phyloP scores from a whole-genome alignment of 2,329 filamentous ascomycete species.

The Fusarium bulbicola region DNA sequence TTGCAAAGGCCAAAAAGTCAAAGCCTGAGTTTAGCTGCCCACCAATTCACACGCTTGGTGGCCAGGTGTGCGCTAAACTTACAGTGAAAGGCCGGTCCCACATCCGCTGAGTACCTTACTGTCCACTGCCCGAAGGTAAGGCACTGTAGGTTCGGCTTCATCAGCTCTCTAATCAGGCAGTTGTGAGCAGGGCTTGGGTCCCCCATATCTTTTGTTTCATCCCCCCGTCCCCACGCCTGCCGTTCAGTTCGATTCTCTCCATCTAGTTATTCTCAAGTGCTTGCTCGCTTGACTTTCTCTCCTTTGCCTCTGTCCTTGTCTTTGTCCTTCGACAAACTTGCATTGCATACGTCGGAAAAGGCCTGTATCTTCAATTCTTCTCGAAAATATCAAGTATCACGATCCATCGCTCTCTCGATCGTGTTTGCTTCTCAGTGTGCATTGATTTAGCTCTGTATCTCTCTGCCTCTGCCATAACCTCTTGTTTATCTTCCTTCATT shows the following conservation, averaged over 20 bases:
- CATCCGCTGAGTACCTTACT: neutral
- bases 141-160: neutral
- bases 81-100: slow-evolving; percentile 6
- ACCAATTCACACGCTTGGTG: neutral
- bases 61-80: neutral
- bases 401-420: slow-evolving; percentile 32
- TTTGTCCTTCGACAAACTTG: slow-evolving; percentile 30
- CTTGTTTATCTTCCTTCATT: slow-evolving; percentile 14
- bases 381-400: slow-evolving; percentile 21
- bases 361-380: slow-evolving; percentile 40
- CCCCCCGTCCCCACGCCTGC: slow-evolving; percentile 34
- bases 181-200: neutral
- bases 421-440: slow-evolving; percentile 31
- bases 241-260: slow-evolving; percentile 12
- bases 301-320: slow-evolving; percentile 24
- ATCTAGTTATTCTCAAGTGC: slow-evolving; percentile 19
- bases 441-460: neutral
- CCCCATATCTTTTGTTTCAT: slow-evolving; percentile 44
- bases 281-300: slow-evolving; percentile 27
- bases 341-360: slow-evolving; percentile 29
- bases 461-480: slow-evolving; percentile 21
- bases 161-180: slow-evolving; percentile 12
- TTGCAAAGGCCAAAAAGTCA: slow-evolving; percentile 19
- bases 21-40: slow-evolving; percentile 2
- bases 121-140: neutral